phyloP scores from a whole-genome alignment of 495 filamentous ascomycete species.

The Xylaria telfairii region DNA sequence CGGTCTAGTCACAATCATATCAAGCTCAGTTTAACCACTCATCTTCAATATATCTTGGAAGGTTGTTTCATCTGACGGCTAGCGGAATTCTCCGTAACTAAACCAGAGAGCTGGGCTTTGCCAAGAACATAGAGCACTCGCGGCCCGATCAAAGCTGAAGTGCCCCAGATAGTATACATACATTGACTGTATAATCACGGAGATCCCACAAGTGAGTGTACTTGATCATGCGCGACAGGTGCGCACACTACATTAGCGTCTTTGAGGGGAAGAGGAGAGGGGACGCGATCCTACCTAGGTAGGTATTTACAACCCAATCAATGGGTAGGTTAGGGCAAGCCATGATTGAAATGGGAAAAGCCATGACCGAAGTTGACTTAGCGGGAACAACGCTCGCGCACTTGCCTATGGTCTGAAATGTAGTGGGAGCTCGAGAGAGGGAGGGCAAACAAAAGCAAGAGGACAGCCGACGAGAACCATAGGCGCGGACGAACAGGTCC shows the following conservation, averaged over 20 bases:
- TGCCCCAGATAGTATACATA: neutral
- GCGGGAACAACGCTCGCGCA: neutral
- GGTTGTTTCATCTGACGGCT: neutral
- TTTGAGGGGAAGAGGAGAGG: neutral
- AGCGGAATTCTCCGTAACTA: neutral
- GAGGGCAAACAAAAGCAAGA: too few relatives aligned
- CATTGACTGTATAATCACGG: neutral
- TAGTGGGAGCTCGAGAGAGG: neutral
- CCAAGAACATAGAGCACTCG: constrained; percentile 3
- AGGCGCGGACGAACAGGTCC: neutral
- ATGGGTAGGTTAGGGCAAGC: neutral
- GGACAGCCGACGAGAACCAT: neutral
- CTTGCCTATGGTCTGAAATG: neutral
- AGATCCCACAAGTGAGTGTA: neutral
- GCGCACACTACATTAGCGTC: neutral
- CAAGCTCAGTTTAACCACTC: neutral
- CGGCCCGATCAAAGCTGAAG: neutral
- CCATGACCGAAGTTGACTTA: neutral
- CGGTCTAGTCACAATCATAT: neutral
- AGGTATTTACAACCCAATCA: neutral
- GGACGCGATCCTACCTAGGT: neutral
- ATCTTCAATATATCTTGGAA: neutral
- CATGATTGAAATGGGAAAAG: neutral
- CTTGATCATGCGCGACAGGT: neutral
- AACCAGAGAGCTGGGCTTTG: constrained; percentile 1